phyloP scores from a whole-genome alignment of 2,329 filamentous ascomycete genomes.

The Scopulariopsis brevicaulis region DNA sequence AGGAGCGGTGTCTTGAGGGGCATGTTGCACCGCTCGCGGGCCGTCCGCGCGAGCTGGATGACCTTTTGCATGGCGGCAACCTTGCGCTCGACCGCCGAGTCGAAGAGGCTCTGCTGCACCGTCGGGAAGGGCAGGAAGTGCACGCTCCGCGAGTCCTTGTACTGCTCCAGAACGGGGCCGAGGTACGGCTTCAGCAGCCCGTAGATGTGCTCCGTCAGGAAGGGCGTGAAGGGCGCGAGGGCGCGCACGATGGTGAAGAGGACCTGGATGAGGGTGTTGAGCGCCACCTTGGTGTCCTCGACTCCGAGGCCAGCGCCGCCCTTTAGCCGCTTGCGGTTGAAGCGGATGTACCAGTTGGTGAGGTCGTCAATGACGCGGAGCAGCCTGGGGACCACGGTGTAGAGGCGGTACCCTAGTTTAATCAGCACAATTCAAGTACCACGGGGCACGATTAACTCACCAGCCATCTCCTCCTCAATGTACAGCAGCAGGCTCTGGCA shows the following conservation, averaged over 20 bases:
- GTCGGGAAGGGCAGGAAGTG: constrained; percentile 80
- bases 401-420: constrained; percentile 50
- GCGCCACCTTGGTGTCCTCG: constrained; percentile 67
- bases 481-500: constrained; percentile 87
- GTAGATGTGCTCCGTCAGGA: constrained; percentile 84
- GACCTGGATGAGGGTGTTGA: constrained; percentile 82
- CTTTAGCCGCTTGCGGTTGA: constrained; percentile 77
- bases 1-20: constrained; percentile 77
- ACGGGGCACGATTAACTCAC: constrained; percentile 27
- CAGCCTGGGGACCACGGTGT: constrained; percentile 73
- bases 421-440: neutral
- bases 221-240: constrained; percentile 80
- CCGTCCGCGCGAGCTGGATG: constrained; percentile 72
- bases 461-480: constrained; percentile 85
- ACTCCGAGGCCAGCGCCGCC: constrained; percentile 54
- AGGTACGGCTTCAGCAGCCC: constrained; percentile 68
- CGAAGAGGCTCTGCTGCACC: constrained; percentile 71
- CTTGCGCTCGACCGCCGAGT: constrained; percentile 66
- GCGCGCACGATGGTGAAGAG: constrained; percentile 73
- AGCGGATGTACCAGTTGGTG: constrained; percentile 88
- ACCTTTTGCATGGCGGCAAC: constrained; percentile 81
- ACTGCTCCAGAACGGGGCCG: constrained; percentile 47
- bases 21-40: constrained; percentile 66
- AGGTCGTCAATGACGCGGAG: constrained; percentile 72
- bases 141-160: constrained; percentile 63